These are phyloP conservation scores for Mortierella sp. DNA, from an alignment of 371 early-diverging fungal genomes.

Conservation along the genomic window DNA sequence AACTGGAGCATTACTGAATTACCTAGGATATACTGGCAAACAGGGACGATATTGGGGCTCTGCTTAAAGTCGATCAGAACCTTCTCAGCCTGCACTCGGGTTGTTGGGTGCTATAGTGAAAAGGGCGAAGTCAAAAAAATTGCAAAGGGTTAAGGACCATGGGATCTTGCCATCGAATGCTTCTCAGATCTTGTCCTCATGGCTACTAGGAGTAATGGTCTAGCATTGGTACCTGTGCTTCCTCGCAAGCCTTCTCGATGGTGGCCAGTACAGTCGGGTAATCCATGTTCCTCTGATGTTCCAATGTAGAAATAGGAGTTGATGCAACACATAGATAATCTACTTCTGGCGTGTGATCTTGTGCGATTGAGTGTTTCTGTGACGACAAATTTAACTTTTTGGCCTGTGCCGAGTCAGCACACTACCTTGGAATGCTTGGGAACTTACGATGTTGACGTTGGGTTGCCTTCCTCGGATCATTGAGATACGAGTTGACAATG, in stretches of 20 bases:
- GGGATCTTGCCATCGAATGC: background rate
- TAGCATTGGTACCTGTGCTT: conserved; percentile 71
- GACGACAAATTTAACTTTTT: background rate
- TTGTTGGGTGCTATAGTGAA: conserved; percentile 60
- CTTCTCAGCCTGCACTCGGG: conserved; percentile 71
- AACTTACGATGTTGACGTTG: too few relatives aligned
- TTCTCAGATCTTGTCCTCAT: background rate
- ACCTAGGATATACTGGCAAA: conserved; percentile 76
- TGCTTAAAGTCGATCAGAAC: conserved; percentile 70
- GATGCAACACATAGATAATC: background rate
- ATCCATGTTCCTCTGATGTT: conserved; percentile 54
- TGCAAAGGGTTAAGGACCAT: background rate
- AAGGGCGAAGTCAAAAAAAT: conserved; percentile 21
- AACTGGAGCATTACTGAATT: conserved; percentile 1
- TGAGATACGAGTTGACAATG: too few relatives aligned
- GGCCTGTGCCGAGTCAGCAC: too few relatives aligned
- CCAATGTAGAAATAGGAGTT: conserved; percentile 7
- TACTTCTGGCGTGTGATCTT: background rate
- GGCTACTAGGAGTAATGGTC: background rate
- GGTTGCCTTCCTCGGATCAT: too few relatives aligned
- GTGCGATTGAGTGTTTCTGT: conserved; percentile 10
- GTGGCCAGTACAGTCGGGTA: conserved; percentile 55
- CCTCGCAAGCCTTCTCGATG: conserved; percentile 76
- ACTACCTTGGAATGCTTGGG: background rate
- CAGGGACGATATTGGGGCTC: conserved; percentile 70